Evolutionary conservation across 1,139 yeast species (phyloP).

Genomic region (Saccharomyces hybrid): DNA sequence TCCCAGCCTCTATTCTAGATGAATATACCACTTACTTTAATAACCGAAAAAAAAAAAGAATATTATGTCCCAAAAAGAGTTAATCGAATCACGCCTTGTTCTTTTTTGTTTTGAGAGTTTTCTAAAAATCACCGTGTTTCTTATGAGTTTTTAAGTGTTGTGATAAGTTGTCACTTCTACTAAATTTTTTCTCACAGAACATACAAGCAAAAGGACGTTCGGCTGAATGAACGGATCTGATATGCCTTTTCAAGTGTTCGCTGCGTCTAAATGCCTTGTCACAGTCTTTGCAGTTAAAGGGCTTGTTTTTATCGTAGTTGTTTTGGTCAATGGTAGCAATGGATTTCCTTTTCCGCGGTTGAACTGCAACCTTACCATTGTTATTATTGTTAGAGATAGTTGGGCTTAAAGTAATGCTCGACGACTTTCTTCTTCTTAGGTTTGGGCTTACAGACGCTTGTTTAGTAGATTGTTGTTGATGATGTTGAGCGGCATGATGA

Average conservation of each 20-base stretch:
- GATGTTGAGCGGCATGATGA: background rate
- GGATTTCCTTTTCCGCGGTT: background rate
- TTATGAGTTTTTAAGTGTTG: conserved; percentile 71
- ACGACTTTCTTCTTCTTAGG: background rate
- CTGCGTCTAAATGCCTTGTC: conserved; percentile 54
- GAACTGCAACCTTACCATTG: background rate
- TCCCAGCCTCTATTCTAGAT: background rate
- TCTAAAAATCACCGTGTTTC: conserved; percentile 30
- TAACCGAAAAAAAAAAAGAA: background rate
- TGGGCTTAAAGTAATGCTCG: background rate
- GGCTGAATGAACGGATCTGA: conserved; percentile 54
- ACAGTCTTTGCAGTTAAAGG: conserved; percentile 36
- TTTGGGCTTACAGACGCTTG: conserved; percentile 2
- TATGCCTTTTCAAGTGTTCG: conserved; percentile 73
- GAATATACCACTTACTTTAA: background rate
- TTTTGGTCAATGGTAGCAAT: background rate
- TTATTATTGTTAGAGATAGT: background rate
- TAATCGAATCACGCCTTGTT: background rate
- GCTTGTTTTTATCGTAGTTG: conserved; percentile 28
- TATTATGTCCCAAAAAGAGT: background rate
- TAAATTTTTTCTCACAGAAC: conserved; percentile 64
- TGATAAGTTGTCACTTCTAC: conserved; percentile 68
- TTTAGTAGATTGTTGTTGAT: conserved; percentile 8
- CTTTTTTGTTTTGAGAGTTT: background rate
- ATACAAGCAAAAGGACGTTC: conserved; percentile 71